Conservation (phyloP, 495 filamentous ascomycete genomes). For the Penicillium argentinense region DNA sequence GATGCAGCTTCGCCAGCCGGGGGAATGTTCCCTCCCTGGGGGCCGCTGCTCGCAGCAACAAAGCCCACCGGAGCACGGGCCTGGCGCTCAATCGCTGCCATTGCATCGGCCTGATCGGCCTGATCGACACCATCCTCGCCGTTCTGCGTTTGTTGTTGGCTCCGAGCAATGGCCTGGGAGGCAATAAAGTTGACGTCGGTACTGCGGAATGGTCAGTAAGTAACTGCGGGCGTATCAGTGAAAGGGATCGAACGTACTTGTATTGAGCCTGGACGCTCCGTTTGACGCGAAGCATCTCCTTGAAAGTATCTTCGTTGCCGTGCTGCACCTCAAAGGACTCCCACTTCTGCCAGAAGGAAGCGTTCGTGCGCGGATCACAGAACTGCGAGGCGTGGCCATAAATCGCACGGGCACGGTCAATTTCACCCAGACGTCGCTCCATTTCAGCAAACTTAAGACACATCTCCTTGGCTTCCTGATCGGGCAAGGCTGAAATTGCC, state of each 20-base stretch:
- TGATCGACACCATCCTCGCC: conserved; percentile 43
- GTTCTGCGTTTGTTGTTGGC: conserved; percentile 59
- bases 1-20: conserved; percentile 38
- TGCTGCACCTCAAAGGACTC: conserved; percentile 95
- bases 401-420: conserved; percentile 92
- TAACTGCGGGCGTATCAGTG: not conserved
- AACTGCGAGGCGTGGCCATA: conserved; percentile 97
- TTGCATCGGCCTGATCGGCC: conserved; percentile 71
- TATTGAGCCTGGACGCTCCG: conserved; percentile 95
- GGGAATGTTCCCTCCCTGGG: conserved; percentile 68
- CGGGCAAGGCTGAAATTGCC: conserved; percentile 86
- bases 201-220: conserved; percentile 35
- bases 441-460: conserved; percentile 99
- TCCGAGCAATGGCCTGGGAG: conserved; percentile 85
- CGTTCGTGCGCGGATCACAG: conserved; percentile 88
- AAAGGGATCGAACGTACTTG: conserved; percentile 56
- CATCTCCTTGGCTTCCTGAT: conserved; percentile 95
- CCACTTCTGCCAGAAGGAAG: conserved; percentile 94
- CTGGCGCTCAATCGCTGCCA: conserved; percentile 87
- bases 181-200: conserved; percentile 99
- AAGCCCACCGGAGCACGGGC: conserved; percentile 88
- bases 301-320: conserved; percentile 98
- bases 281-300: conserved; percentile 98
- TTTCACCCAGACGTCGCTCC: conserved; percentile 94
- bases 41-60: conserved; percentile 78